Base-by-base conservation (phyloP, 1,139 yeast species). In the Suhomyces chickasaworum region DNA sequence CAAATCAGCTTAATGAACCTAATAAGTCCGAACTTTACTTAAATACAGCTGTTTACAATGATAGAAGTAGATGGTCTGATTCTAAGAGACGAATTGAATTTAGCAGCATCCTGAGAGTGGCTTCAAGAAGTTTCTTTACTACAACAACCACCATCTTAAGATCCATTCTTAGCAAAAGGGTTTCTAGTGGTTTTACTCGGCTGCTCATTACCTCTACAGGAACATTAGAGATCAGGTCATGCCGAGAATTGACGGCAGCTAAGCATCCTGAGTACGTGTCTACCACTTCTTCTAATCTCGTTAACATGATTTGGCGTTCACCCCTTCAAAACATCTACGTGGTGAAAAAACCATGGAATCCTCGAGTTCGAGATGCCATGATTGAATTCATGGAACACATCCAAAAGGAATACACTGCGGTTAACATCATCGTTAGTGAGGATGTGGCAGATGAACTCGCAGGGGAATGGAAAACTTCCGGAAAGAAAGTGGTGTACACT, bases 331-430 rank as follows among this genome's bases (percentile, higher is more conserved):
- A 91, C 61, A 79, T 91, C 8, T 78, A 85, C 49, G 73, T 91
- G 34, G 88, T 89, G 36, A 90, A 89, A 64, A 91, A 91, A 62
- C 97, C 97, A 1, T 83, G 89, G 85, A 81, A 88, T 46, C 64
- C 70, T 3, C 68, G 71, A 8, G 95, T 89, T 1, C 73, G 85
- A 12, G 70, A 73, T 15, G 90, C 95, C 7, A 80, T 85, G 79
- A 73, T 82, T 8, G 72, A 75, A 44, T 84, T 91, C 52, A 79
- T 89, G 25, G 67, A 74, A 37, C 76, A 71, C 52, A 53, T 89
- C 15, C 81, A 82, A 51, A 64, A 66, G 12, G 69, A 74, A 9
- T 86, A 86, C 61, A 90, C 93, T 0, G 75, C 78, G 10, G 77
- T 89, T 34, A 90, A 89, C 54, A 80, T 91, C 2, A 79, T 91